Evolutionary conservation across 2,329 filamentous ascomycete genomes (phyloP).

Genomic region (Diaporthe eres): DNA sequence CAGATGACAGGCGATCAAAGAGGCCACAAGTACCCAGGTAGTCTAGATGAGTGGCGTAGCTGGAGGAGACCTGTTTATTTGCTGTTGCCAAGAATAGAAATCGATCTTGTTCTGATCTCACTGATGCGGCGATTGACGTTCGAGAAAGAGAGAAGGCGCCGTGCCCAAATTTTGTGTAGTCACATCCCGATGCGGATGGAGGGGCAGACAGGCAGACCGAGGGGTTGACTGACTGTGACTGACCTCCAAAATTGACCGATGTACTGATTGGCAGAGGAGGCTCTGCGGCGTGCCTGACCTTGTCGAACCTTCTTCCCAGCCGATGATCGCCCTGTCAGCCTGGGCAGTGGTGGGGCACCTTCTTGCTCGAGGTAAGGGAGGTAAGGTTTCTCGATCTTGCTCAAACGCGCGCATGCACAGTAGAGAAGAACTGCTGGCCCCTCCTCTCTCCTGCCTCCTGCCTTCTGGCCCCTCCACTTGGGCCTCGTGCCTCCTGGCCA

Average conservation of each 20-base stretch:
- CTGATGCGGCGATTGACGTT: slow-evolving; percentile 18
- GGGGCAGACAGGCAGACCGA: slow-evolving; percentile 1
- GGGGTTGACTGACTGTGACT: neutral
- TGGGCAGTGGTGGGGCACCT: slow-evolving; percentile 4
- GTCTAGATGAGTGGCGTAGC: neutral
- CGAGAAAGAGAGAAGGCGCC: neutral
- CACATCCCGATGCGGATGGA: slow-evolving; percentile 5
- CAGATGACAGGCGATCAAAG: neutral
- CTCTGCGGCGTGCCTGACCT: slow-evolving; percentile 19
- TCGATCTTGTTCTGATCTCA: slow-evolving; percentile 22
- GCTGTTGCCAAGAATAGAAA: slow-evolving; percentile 28
- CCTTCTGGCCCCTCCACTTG: neutral
- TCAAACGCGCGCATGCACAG: neutral
- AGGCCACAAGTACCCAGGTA: neutral
- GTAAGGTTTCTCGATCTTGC: neutral
- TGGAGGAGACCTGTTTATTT: neutral
- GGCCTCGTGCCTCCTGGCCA: neutral
- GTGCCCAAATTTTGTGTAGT: neutral
- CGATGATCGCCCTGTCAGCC: slow-evolving; percentile 21
- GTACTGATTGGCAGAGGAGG: neutral
- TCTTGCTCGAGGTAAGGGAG: neutral
- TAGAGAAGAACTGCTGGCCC: neutral
- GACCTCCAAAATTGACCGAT: neutral
- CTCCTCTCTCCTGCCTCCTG: slow-evolving; percentile 17
- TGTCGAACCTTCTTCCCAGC: slow-evolving; percentile 5